Evolutionary conservation across 2,329 filamentous ascomycete genomes (phyloP), one percentile per base, ranked within the genome.

Genomic region (Xylariomycetidae sp.): DNA sequence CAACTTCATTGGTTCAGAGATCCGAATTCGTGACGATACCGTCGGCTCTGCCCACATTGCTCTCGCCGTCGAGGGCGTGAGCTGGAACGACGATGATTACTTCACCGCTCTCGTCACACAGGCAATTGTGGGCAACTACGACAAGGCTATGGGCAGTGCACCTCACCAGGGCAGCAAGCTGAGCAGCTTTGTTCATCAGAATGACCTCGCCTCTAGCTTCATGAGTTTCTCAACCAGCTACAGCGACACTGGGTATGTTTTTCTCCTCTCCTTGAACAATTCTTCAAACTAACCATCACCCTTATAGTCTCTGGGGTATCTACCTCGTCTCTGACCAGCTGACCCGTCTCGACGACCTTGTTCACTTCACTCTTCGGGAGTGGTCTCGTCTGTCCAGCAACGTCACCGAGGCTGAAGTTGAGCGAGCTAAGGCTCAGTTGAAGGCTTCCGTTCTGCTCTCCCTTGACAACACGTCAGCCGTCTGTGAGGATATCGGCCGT

Each of bases 171-270:
- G 94, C 56, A 95, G 88, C 85, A 96, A 94, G 78, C 87, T 98
- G 56, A 95, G 88, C 74, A 82, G 84, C 48, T 88, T 92, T 57
- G 83, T 98, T 51, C 86, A 94, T 76, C 82, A 94, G 69, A 80
- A 97, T 70, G 83, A 89, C 64, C 79, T 98, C 44, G 92, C 92
- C 66, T 98, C 95, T 75, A 96, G 89, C 80, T 98, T 96, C 78
- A 98, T 98, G 94, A 94, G 87, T 74, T 98, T 98, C 74, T 96
- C 89, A 49, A 98, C 92, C 50, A 95, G 88, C 76, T 98, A 98
- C 73, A 97, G 89, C 61, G 92, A 98, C 66, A 98, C 92, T 63
- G 92, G 89, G 88, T 95, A 79, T 67, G 82, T 63, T 32, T 27
- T 16, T 13, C 5, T 12, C 6, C 17, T 16, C 15, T n/a, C 27